These are phyloP conservation scores for Acacia concinna DNA, from an alignment of 331 rosid species.

Conservation along the genomic window DNA sequence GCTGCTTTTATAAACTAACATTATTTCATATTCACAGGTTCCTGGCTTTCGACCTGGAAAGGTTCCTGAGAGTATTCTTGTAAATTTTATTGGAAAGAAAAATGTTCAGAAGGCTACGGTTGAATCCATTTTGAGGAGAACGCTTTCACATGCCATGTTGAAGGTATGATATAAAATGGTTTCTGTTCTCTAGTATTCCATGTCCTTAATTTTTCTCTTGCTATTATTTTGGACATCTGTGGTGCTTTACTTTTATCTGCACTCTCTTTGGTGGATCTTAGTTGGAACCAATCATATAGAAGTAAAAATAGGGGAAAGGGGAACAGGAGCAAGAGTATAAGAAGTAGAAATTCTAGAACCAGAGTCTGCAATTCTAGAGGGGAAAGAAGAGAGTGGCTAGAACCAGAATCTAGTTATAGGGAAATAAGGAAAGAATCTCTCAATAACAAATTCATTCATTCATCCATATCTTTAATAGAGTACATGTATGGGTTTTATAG, in stretches of 20 bases:
- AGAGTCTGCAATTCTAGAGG: too few species aligned
- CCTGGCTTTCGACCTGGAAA: conserved; percentile 93
- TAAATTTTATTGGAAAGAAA: conserved; percentile 63
- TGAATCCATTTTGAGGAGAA: conserved; percentile 84
- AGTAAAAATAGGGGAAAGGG: too few species aligned
- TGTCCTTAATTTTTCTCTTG: conserved; percentile 18
- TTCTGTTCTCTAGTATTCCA: conserved; percentile 1
- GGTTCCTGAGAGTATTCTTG: conserved; percentile 76
- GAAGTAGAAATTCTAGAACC: too few species aligned
- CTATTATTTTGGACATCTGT: not conserved
- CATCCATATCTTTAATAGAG: too few species aligned
- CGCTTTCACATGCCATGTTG: conserved; percentile 87
- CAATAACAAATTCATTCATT: too few species aligned
- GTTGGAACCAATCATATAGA: too few species aligned
- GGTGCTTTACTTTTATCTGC: conserved; percentile 8
- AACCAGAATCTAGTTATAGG: too few species aligned
- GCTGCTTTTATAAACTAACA: conserved; percentile 19
- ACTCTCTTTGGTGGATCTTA: not conserved
- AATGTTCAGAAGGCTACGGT: conserved; percentile 72
- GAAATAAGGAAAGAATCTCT: too few species aligned
- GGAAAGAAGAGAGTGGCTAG: too few species aligned
- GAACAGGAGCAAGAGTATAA: too few species aligned
- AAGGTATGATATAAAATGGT: conserved; percentile 47
- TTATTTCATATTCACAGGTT: conserved; percentile 44
- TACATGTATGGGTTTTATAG: too few species aligned